phyloP scores from a whole-genome alignment of 2,329 filamentous ascomycete genomes.

The Epichloe elymi region DNA sequence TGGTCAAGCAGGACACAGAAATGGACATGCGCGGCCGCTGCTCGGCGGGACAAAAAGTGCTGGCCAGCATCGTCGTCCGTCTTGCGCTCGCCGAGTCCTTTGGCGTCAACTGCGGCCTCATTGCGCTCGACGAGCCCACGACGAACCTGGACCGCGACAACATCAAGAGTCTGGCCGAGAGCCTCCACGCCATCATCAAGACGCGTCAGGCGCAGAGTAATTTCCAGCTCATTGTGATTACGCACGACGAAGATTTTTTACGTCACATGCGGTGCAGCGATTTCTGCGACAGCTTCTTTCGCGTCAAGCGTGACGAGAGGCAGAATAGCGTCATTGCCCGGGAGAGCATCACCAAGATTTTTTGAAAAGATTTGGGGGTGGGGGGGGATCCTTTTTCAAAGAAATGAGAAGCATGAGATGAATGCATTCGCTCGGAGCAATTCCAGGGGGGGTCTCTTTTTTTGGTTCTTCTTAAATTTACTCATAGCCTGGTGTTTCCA shows the following conservation, averaged over 20 bases:
- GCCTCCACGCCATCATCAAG: constrained; percentile 77
- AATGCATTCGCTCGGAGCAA: too few relatives aligned
- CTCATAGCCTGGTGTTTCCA: too few relatives aligned
- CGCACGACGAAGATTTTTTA: constrained; percentile 94
- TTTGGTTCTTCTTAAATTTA: too few relatives aligned
- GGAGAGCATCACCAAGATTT: constrained; percentile 43
- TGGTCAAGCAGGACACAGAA: constrained; percentile 93
- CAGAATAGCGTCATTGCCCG: constrained; percentile 81
- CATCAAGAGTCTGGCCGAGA: constrained; percentile 76
- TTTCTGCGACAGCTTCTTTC: constrained; percentile 85
- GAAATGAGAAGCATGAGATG: too few relatives aligned
- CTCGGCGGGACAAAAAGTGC: constrained; percentile 90
- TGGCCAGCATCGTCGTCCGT: constrained; percentile 94
- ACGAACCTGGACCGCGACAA: constrained; percentile 95
- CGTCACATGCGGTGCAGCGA: constrained; percentile 87
- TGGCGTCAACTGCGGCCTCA: constrained; percentile 87
- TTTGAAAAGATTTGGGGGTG: constrained; percentile 16
- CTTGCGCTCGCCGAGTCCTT: constrained; percentile 94
- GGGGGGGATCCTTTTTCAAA: neutral
- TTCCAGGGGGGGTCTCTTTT: too few relatives aligned
- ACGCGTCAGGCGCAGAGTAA: constrained; percentile 74
- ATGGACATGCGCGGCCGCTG: constrained; percentile 99
- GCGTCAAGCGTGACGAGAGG: constrained; percentile 66
- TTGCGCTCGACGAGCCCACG: constrained; percentile 93
- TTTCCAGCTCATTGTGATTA: constrained; percentile 97